Percentiles rank a stretch among this genome's conserved stretches.
These are phyloP conservation scores for Annona squamosa DNA, from an alignment of 164 flowering plant species.

Conservation along the genomic window DNA sequence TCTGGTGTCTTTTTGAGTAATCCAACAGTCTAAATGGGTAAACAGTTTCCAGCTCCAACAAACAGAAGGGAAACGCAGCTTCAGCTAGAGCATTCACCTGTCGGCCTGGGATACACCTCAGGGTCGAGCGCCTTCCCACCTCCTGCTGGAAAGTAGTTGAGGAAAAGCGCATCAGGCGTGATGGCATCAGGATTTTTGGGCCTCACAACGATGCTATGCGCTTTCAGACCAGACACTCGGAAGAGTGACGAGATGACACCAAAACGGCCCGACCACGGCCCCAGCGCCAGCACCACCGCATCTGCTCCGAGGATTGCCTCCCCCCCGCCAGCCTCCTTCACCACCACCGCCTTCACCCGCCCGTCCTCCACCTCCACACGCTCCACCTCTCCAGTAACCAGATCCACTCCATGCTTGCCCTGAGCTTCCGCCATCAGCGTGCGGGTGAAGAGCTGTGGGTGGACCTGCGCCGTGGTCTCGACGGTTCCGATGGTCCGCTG, in stretches of 20 bases:
- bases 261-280: constrained; percentile 77
- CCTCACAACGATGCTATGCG: constrained; percentile 77
- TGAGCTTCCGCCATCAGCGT: constrained; percentile 48
- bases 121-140: constrained; percentile 68
- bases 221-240: constrained; percentile 66
- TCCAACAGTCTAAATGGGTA: too few species aligned
- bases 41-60: too few species aligned
- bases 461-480: constrained; percentile 89
- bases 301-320: constrained; percentile 47
- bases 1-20: too few species aligned
- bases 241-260: constrained; percentile 44
- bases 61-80: neutral
- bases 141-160: constrained; percentile 41
- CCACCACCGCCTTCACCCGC: constrained; percentile 37
- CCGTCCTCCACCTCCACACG: constrained; percentile 44
- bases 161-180: constrained; percentile 77
- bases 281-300: constrained; percentile 76
- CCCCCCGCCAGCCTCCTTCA: constrained; percentile 14
- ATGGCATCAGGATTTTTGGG: constrained; percentile 55
- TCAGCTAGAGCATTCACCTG: constrained; percentile 32
- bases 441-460: constrained; percentile 71
- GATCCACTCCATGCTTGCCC: constrained; percentile 46
- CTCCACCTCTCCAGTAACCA: constrained; percentile 73
- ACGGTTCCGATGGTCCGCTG: constrained; percentile 54
- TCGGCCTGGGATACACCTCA: constrained; percentile 84